Conservation (phyloP, 2,329 filamentous ascomycete species). For the Aspergillus neoniger region DNA sequence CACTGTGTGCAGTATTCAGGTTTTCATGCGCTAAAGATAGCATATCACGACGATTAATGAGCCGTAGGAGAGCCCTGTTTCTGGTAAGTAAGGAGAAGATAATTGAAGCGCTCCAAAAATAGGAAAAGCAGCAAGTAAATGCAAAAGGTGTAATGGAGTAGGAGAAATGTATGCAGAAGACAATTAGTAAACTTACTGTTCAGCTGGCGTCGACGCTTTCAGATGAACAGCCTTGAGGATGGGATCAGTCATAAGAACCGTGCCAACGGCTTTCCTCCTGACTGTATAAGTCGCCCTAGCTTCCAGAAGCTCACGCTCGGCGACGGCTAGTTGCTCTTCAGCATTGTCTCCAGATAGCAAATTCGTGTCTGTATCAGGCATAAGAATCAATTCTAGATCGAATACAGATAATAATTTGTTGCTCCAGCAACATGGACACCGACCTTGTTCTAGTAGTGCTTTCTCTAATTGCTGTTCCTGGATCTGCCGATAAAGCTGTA, state of each 20-base stretch:
- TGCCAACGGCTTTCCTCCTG: conserved; percentile 68
- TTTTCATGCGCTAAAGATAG: conserved; percentile 65
- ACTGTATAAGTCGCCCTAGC: conserved; percentile 70
- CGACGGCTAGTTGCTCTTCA: conserved; percentile 52
- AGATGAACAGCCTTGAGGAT: conserved; percentile 76
- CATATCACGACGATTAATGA: conserved; percentile 67
- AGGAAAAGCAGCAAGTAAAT: conserved; percentile 5
- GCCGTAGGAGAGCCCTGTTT: conserved; percentile 64
- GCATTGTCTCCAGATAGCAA: conserved; percentile 52
- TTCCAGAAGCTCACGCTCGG: conserved; percentile 68
- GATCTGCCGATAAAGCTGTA: conserved; percentile 71
- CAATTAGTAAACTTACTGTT: conserved; percentile 58
- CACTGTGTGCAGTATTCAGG: conserved; percentile 56
- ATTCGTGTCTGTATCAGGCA: conserved; percentile 33
- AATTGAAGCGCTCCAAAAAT: neutral
- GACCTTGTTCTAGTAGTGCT: conserved; percentile 60
- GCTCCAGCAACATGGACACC: conserved; percentile 2
- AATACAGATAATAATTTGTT: neutral
- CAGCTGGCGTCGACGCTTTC: conserved; percentile 64
- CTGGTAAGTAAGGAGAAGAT: conserved; percentile 18
- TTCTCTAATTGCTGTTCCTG: conserved; percentile 72
- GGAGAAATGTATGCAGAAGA: neutral
- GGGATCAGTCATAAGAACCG: conserved; percentile 71
- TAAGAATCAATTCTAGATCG: neutral
- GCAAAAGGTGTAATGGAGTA: neutral